Conservation (phyloP, 2,329 filamentous ascomycete species). For the Aspergillus sp. region DNA sequence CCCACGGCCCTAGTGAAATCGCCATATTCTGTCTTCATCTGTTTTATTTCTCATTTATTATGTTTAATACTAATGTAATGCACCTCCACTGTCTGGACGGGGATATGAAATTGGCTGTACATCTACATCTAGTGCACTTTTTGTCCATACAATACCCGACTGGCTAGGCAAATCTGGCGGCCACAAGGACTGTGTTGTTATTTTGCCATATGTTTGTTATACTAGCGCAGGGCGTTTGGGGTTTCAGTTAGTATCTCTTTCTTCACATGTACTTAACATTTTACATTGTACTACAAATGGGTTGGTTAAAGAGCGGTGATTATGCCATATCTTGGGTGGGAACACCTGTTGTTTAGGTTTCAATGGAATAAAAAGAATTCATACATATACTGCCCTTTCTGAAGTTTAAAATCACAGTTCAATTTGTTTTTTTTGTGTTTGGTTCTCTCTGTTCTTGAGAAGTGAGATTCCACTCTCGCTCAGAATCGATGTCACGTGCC, state of each 20-base stretch:
- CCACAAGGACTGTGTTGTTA: not conserved
- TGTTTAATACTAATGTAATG: constrained; percentile 9
- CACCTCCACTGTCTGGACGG: not conserved
- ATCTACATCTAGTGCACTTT: constrained; percentile 7
- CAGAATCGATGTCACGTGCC: constrained; percentile 3
- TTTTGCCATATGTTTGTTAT: constrained; percentile 2
- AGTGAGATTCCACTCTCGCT: not conserved
- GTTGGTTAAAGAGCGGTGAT: not conserved
- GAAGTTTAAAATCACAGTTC: not conserved
- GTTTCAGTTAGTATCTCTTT: not conserved
- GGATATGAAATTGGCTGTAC: constrained; percentile 1
- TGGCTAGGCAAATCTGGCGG: not conserved
- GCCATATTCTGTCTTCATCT: constrained; percentile 4
- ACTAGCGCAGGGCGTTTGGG: constrained; percentile 6
- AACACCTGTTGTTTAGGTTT: not conserved
- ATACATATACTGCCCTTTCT: not conserved
- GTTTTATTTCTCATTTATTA: not conserved
- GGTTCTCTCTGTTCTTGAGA: not conserved
- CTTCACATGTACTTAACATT: not conserved
- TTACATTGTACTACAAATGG: not conserved
- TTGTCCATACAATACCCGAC: constrained; percentile 1
- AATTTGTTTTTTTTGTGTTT: not conserved
- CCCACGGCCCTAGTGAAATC: constrained; percentile 12
- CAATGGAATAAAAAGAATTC: not conserved
- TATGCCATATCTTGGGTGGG: not conserved